Base-by-base conservation (phyloP, 202 grass and related monocot genomes). In the Digitaria exilis region DNA sequence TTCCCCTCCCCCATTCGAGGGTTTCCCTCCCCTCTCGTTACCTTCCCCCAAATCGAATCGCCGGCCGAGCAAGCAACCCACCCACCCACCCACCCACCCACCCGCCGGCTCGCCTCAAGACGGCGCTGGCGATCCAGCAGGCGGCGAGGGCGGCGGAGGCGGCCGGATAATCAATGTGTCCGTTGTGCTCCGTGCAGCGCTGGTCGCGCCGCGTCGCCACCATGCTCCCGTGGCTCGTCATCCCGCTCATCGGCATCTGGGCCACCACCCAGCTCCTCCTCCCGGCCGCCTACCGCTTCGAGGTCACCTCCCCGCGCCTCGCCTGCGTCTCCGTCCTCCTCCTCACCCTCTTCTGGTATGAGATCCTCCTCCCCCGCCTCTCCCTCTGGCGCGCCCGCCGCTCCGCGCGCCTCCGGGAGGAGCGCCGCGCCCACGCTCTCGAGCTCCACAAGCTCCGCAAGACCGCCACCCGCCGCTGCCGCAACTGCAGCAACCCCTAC, bases 301-400 rank as follows among this genome's bases (percentile, higher is more conserved):
- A 98, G 89, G 93, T 91, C 83, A 98, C 96, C 72, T 98, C 96
- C 5, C 91, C 96, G 13, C 91, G 92, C 65, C 89, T 98, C 64
- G 96, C 93, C 84, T 98, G 96, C 37, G 93, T 95, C 50, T 80
- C 89, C 65, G 96, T 98, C 46, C 96, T 98, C 48, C 87, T 98
- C 41, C 87, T 95, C 76, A 98, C 96, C 72, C 93, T 98, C 62
- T 93, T 98, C 77, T 98, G 96, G 96, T 98, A 98, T 24, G 96
- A 98, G 87, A 90, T 95, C 83, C 81, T 98, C 58, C 87, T 98
- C 71, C 93, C 96, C 1, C 87, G 84, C 66, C 80, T 98, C 50
- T 91, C 93, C 15, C 83, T 86, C 71, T 98, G 96, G 96, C 92
- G 96, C 15, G 73, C 80, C 13, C 89, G 96, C 31, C 87, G 96